Conservation (phyloP, 148 eudicot genomes). For the Vaccinium corymbosum region DNA sequence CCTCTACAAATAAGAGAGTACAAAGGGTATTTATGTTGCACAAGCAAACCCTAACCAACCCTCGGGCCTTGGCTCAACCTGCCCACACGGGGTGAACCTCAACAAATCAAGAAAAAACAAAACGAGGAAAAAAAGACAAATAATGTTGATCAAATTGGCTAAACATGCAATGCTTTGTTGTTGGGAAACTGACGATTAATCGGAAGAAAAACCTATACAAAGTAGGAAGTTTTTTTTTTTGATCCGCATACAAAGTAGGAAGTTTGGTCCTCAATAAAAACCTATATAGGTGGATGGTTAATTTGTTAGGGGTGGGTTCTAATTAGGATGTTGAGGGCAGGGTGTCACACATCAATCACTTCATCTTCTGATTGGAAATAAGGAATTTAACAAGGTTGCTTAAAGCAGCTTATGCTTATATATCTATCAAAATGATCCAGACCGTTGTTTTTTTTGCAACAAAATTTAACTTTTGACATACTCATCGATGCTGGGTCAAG, state of each 20-base stretch:
- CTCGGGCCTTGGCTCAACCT: too few relatives aligned
- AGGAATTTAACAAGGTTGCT: too few relatives aligned
- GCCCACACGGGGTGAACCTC: too few relatives aligned
- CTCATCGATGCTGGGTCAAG: too few relatives aligned
- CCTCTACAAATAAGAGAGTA: too few relatives aligned
- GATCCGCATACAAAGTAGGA: neutral
- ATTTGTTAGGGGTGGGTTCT: neutral
- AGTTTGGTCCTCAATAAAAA: neutral
- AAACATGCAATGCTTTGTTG: neutral
- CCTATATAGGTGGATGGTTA: neutral
- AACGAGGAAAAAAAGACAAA: neutral
- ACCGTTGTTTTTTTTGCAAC: too few relatives aligned
- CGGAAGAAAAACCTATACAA: neutral
- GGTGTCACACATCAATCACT: neutral
- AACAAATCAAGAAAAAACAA: too few relatives aligned
- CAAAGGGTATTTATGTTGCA: too few relatives aligned
- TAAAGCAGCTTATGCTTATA: too few relatives aligned
- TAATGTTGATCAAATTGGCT: neutral
- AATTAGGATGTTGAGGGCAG: neutral
- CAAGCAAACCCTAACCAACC: too few relatives aligned
- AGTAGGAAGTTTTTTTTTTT: neutral
- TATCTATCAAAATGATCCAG: too few relatives aligned
- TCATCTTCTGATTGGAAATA: neutral
- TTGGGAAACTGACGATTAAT: neutral
- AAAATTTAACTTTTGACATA: too few relatives aligned